Conservation (phyloP, 306 rosid genomes). For the Acmispon strigosus region DNA sequence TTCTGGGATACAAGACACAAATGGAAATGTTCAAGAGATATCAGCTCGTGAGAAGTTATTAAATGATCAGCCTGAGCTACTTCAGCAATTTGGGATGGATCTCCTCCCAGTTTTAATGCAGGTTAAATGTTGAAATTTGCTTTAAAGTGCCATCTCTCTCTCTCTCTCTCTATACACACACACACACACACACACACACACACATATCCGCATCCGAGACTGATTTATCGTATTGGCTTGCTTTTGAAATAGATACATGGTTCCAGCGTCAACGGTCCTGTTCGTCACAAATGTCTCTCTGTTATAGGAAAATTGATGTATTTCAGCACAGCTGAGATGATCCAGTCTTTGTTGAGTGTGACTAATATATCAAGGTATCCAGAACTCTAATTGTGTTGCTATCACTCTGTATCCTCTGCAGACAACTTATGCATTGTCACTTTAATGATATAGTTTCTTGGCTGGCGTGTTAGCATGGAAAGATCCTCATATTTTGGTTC, state of each 20-base stretch:
- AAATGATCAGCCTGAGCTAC: conserved; percentile 82
- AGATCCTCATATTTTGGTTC: conserved; percentile 79
- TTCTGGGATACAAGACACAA: conserved; percentile 58
- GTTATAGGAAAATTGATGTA: conserved; percentile 86
- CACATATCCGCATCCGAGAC: background rate
- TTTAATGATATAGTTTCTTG: conserved; percentile 55
- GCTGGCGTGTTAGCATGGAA: conserved; percentile 96
- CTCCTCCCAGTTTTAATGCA: conserved; percentile 79
- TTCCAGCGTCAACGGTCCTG: conserved; percentile 87
- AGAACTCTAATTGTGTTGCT: background rate
- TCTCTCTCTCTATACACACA: too few species aligned
- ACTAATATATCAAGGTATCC: conserved; percentile 82
- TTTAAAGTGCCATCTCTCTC: background rate
- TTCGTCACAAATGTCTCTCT: conserved; percentile 86
- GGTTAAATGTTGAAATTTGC: conserved; percentile 26
- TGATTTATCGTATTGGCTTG: conserved; percentile 1
- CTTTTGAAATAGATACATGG: conserved; percentile 63
- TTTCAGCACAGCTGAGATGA: conserved; percentile 87
- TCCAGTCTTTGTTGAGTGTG: conserved; percentile 57
- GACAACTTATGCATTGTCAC: conserved; percentile 14
- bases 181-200: too few species aligned
- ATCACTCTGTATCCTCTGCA: conserved; percentile 1
- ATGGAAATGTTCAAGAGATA: conserved; percentile 46
- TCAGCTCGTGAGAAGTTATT: conserved; percentile 80
- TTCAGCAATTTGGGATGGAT: conserved; percentile 82